phyloP scores from a whole-genome alignment of 2,329 filamentous ascomycete species.

The Chaetomium sp. region DNA sequence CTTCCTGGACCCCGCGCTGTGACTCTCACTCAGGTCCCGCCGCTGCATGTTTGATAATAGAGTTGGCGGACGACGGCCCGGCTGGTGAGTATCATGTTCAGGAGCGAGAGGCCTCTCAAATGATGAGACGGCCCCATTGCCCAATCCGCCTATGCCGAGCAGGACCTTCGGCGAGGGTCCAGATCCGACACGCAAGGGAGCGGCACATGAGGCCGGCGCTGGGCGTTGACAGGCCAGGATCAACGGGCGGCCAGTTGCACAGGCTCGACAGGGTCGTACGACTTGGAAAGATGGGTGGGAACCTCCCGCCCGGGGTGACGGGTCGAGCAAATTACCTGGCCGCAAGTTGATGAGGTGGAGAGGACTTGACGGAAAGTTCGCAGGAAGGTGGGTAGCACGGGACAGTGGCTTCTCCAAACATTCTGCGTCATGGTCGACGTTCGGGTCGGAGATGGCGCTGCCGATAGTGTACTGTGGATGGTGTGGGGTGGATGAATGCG shows the following conservation, averaged over 20 bases:
- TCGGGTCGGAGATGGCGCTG: background rate
- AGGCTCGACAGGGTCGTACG: background rate
- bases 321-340: slow-evolving; percentile 1
- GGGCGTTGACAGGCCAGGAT: background rate
- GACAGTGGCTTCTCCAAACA: too few species aligned
- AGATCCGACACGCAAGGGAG: background rate
- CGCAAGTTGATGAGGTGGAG: background rate
- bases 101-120: too few species aligned
- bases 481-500: too few species aligned
- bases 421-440: slow-evolving; percentile 4
- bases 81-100: too few species aligned
- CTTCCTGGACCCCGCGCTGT: too few species aligned
- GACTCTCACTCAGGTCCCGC: too few species aligned
- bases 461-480: too few species aligned
- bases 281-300: background rate
- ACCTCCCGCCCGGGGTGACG: background rate
- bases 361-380: background rate
- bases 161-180: background rate
- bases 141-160: too few species aligned
- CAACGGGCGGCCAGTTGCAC: background rate
- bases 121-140: too few species aligned
- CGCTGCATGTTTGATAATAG: too few species aligned
- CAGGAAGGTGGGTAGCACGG: background rate
- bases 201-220: background rate
- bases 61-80: too few species aligned